phyloP scores from a whole-genome alignment of 495 filamentous ascomycete species.

The Lentithecium fluviatile region DNA sequence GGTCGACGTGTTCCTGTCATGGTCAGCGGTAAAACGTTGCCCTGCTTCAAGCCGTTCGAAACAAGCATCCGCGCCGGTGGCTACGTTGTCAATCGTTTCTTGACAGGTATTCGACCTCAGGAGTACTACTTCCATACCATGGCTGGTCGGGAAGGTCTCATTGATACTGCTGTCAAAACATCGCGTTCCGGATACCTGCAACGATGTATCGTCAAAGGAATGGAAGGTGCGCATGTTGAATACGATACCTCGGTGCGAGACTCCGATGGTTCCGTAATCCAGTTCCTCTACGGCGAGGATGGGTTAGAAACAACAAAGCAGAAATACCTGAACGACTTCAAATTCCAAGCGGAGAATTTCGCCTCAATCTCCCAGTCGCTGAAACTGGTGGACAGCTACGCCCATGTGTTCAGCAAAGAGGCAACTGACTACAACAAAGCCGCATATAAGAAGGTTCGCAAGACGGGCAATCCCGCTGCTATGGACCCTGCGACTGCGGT shows the following conservation, averaged over 20 bases:
- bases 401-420: constrained; percentile 47
- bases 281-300: constrained; percentile 97
- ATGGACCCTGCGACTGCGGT: constrained; percentile 74
- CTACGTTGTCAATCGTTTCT: constrained; percentile 92
- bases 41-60: constrained; percentile 90
- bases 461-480: constrained; percentile 61
- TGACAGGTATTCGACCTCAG: constrained; percentile 95
- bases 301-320: constrained; percentile 92
- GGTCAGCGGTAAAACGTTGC: constrained; percentile 95
- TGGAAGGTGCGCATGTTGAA: constrained; percentile 89
- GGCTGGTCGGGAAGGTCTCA: constrained; percentile 97
- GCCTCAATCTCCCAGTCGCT: constrained; percentile 56
- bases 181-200: constrained; percentile 95
- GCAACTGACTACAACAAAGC: constrained; percentile 66
- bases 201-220: constrained; percentile 96
- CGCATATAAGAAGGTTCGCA: constrained; percentile 75
- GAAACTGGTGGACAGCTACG: constrained; percentile 52
- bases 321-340: constrained; percentile 85
- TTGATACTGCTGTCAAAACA: constrained; percentile 99
- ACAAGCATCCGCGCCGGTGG: constrained; percentile 87
- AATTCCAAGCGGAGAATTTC: constrained; percentile 82
- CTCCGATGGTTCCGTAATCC: constrained; percentile 85
- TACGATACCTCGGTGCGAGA: constrained; percentile 95
- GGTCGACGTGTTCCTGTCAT: constrained; percentile 93
- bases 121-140: constrained; percentile 99